Conservation (phyloP, 164 flowering plant species). For the Amborella trichopoda region DNA sequence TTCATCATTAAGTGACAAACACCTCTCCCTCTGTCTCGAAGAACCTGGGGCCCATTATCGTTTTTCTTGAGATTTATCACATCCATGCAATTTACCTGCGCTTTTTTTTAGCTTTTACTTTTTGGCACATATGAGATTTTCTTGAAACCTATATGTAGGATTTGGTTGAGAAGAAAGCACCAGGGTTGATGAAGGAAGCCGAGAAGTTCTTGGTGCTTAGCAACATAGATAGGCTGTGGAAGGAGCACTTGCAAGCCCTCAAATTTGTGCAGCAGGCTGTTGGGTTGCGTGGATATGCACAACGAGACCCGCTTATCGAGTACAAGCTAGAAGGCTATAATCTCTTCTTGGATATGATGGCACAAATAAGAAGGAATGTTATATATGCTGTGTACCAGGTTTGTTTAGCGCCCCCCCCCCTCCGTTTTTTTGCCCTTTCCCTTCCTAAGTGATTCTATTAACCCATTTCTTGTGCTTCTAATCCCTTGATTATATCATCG, state of each 20-base stretch:
- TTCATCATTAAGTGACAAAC: too few species aligned
- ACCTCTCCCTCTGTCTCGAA: too few species aligned
- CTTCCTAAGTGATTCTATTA: too few species aligned
- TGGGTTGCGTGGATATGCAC: conserved; percentile 96
- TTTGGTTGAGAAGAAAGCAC: conserved; percentile 74
- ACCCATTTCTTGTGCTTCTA: too few species aligned
- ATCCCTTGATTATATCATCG: too few species aligned
- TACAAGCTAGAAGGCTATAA: conserved; percentile 98
- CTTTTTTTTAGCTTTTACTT: not conserved
- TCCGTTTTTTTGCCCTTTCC: not conserved
- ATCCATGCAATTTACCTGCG: not conserved
- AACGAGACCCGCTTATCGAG: conserved; percentile 94
- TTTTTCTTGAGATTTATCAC: not conserved
- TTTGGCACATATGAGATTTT: too few species aligned
- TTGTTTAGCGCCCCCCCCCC: not conserved
- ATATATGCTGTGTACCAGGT: conserved; percentile 97
- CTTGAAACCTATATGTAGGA: conserved; percentile 31
- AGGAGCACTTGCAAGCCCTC: conserved; percentile 93
- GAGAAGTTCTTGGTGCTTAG: conserved; percentile 81
- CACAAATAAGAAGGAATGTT: conserved; percentile 91
- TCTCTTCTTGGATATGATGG: conserved; percentile 97
- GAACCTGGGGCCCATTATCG: too few species aligned
- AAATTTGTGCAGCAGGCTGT: conserved; percentile 99
- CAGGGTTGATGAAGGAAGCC: conserved; percentile 96
- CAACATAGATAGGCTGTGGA: conserved; percentile 96